Evolutionary conservation across 225 moss, liverwort and hornwort genomes (phyloP), one percentile per base, ranked within the genome.

Genomic region (Ulota crispa): DNA sequence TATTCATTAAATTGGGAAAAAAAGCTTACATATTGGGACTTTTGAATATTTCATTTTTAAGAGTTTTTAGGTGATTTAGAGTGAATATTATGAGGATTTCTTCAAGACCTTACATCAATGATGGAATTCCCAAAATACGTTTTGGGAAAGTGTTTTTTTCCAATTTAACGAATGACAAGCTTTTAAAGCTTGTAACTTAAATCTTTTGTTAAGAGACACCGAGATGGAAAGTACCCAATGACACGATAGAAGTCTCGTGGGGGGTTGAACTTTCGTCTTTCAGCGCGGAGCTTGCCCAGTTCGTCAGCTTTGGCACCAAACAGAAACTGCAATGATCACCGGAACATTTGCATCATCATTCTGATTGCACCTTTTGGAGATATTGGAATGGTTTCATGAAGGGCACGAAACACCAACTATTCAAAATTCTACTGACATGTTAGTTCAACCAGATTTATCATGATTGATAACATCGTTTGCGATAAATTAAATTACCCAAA

Each of bases 271-370:
- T 92, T 84, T 47, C 92, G 85, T 69, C 94, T 78, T 73, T 94
- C 94, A 39, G 89, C 89, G 39, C 96, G 92, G 30, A 96, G 77
- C 68, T 81, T 80, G 43, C 92, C 91, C 37, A 96, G 77, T 83
- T 94, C 88, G 68, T 91, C 91, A 53, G 73, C 92, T 77, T 78
- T 85, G 32, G 87, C 92, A 75, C 96, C 96, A 76, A 96, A 96
- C 62, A 91, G 81, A 77, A 96, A 96, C 95, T 95, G 91, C 78
- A 77, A 63, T 56, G 47, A 60, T 75, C 77, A 61, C 19, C 37
- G 77, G 31, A 30, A 28, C 45, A 65, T 45, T 50, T 67, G 7
- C 30, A 43, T 79, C 42, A 59, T 42, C 65, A 21, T 55, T 77
- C 26, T 42, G 27, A 52, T 30, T 27, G 6, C 36, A 27, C 13